phyloP scores from a whole-genome alignment of 495 filamentous ascomycete genomes.

The Massariosphaeria phaeospora region DNA sequence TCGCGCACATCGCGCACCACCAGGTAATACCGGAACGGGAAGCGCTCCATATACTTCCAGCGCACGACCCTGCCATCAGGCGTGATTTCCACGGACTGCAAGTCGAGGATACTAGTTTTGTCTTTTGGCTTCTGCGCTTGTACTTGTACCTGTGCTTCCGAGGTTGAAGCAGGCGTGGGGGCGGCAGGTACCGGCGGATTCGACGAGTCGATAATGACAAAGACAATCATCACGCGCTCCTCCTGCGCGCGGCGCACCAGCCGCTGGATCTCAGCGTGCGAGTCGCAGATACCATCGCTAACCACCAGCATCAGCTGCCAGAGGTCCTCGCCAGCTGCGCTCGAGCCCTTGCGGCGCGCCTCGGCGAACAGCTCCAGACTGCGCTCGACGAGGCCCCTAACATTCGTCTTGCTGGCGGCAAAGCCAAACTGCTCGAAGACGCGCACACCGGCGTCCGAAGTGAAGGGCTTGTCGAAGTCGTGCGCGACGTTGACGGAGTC shows the following conservation, averaged over 20 bases:
- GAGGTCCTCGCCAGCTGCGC: slow-evolving; percentile 63
- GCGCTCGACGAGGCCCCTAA: slow-evolving; percentile 66
- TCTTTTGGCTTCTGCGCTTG: background rate
- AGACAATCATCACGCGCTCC: slow-evolving; percentile 95
- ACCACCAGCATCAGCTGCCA: slow-evolving; percentile 95
- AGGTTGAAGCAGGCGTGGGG: slow-evolving; percentile 7
- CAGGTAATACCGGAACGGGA: slow-evolving; percentile 93
- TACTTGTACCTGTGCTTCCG: slow-evolving; percentile 29
- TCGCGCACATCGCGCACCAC: slow-evolving; percentile 89
- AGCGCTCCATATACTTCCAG: slow-evolving; percentile 85
- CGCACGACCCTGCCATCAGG: slow-evolving; percentile 57
- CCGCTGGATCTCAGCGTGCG: slow-evolving; percentile 74
- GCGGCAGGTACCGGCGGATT: slow-evolving; percentile 24
- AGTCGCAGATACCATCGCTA: slow-evolving; percentile 86
- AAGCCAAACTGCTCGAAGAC: slow-evolving; percentile 85
- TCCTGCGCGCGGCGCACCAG: slow-evolving; percentile 83
- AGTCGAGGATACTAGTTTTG: slow-evolving; percentile 62
- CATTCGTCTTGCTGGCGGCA: slow-evolving; percentile 75
- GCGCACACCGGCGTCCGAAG: slow-evolving; percentile 71
- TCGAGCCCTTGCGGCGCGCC: slow-evolving; percentile 57
- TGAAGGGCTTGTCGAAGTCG: slow-evolving; percentile 77
- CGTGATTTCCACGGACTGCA: slow-evolving; percentile 75
- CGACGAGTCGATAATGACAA: slow-evolving; percentile 86
- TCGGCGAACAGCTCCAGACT: slow-evolving; percentile 77
- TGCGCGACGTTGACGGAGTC: slow-evolving; percentile 82